A percentile compares a stretch with the other conserved stretches of the same genome.
Conservation (phyloP, 805 yeast genomes). For the Candida morakotiae region DNA sequence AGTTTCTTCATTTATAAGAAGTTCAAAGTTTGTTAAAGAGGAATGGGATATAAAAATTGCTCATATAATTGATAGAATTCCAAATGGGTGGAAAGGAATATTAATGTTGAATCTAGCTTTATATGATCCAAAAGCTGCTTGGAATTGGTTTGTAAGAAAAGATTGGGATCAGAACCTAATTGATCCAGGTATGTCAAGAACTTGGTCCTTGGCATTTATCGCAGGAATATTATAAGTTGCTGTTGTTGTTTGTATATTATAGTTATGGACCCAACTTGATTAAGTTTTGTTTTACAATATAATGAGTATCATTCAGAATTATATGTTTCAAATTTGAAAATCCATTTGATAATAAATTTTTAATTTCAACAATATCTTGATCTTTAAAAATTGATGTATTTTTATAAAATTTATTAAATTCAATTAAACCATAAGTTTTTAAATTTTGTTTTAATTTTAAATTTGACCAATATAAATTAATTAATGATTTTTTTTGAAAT, state of each 20-base stretch:
- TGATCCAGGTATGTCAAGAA: conserved; percentile 81
- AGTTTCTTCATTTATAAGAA: conserved; percentile 56
- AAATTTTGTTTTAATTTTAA: neutral
- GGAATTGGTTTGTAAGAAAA: conserved; percentile 43
- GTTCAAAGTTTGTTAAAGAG: conserved; percentile 50
- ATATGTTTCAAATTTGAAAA: neutral
- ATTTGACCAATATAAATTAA: conserved; percentile 5
- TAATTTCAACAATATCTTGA: conserved; percentile 5
- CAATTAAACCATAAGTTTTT: conserved; percentile 4
- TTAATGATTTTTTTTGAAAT: conserved; percentile 3
- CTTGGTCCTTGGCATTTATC: conserved; percentile 81
- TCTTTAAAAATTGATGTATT: neutral
- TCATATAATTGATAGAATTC: conserved; percentile 42
- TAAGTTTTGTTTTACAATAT: neutral
- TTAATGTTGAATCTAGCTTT: conserved; percentile 73
- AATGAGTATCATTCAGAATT: conserved; percentile 4
- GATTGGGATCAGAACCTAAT: conserved; percentile 53
- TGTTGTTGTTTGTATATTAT: neutral
- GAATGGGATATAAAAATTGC: conserved; percentile 58
- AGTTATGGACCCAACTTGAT: neutral
- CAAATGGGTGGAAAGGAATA: conserved; percentile 71
- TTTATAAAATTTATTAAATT: conserved; percentile 7
- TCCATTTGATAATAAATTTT: neutral
- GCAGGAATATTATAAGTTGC: conserved; percentile 44
- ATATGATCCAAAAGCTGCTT: conserved; percentile 52